Conservation (phyloP, 352 stramenopile species). For the Globisporangium lucens region DNA sequence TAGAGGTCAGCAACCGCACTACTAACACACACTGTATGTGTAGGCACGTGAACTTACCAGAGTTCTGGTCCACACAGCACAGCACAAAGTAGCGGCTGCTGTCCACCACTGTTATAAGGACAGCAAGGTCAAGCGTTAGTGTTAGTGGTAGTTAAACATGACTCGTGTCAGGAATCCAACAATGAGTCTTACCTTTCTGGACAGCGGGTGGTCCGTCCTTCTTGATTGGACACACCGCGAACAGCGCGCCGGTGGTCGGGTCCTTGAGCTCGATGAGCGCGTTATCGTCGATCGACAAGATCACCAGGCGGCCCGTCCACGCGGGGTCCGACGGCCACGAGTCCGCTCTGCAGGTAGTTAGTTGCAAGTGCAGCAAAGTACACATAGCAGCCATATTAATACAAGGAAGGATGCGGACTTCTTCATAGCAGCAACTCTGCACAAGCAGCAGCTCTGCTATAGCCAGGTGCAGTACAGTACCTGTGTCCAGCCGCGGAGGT, state of each 20-base stretch:
- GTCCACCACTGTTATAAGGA: neutral
- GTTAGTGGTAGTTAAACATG: neutral
- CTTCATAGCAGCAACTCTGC: too few species aligned
- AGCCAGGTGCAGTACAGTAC: too few species aligned
- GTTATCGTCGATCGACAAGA: constrained; percentile 56
- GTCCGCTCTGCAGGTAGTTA: neutral
- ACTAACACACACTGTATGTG: neutral
- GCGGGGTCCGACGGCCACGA: constrained; percentile 40
- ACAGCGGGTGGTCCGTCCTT: neutral
- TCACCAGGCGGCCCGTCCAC: constrained; percentile 62
- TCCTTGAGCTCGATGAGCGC: constrained; percentile 64
- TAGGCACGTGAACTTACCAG: neutral
- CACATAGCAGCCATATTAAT: too few species aligned
- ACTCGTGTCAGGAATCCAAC: too few species aligned
- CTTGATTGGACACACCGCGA: constrained; percentile 54
- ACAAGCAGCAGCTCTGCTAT: too few species aligned
- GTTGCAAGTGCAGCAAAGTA: too few species aligned
- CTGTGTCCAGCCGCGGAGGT: neutral
- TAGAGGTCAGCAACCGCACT: neutral
- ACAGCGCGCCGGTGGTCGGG: constrained; percentile 44
- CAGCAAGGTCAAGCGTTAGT: neutral
- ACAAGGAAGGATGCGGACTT: too few species aligned
- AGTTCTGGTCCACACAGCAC: neutral
- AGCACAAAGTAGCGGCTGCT: neutral
- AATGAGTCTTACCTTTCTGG: neutral